phyloP scores from a whole-genome alignment of 345 rosid genomes.

The Trapa incisa region DNA sequence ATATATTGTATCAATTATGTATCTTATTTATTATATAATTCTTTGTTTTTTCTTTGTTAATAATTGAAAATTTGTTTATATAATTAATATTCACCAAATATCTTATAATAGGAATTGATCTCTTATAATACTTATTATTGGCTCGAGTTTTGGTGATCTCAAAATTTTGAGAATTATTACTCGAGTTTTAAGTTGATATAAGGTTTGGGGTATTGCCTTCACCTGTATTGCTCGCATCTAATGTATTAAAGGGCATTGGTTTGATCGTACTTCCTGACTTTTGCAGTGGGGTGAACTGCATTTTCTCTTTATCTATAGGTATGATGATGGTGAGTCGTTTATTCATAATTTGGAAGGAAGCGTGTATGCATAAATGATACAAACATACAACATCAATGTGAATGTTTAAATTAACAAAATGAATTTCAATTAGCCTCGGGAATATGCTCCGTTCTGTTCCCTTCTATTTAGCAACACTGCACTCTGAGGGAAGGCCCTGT shows the following conservation, averaged over 20 bases:
- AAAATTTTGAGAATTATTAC: no score
- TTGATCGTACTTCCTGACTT: background rate
- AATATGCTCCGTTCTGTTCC: background rate
- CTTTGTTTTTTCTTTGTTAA: no score
- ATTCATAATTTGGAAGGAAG: background rate
- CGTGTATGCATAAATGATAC: background rate
- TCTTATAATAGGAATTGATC: no score
- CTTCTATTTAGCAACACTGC: conserved; percentile 10
- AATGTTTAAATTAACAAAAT: background rate
- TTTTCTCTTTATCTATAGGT: background rate
- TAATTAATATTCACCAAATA: no score
- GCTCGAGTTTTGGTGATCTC: no score
- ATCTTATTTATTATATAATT: no score
- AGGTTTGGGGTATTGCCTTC: conserved; percentile 19
- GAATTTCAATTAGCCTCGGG: background rate
- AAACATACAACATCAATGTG: background rate
- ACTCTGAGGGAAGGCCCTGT: conserved; percentile 41
- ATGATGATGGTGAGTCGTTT: no score
- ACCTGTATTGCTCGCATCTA: background rate
- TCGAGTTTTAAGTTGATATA: no score
- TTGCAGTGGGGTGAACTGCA: background rate
- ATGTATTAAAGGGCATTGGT: background rate
- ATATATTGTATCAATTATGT: no score
- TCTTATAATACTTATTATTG: no score
- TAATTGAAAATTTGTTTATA: no score